Percentiles rank a stretch among this genome's conserved stretches.
phyloP scores from a whole-genome alignment of 371 early-diverging fungal genomes.

The Umbelopsis sp. region DNA sequence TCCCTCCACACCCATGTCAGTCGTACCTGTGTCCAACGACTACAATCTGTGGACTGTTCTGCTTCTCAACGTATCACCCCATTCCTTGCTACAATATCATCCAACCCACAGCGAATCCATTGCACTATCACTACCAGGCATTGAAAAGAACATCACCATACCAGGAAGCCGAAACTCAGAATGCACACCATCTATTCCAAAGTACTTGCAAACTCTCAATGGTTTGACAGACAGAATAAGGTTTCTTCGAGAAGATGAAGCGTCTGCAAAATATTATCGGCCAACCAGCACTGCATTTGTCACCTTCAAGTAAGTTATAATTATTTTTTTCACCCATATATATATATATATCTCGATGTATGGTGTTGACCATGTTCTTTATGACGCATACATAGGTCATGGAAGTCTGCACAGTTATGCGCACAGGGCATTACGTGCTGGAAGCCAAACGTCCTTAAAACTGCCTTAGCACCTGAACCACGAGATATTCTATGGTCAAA shows the following conservation, averaged over 20 bases:
- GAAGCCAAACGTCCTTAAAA: constrained; percentile 72
- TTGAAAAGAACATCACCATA: not conserved
- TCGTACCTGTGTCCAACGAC: constrained; percentile 5
- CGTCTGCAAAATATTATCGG: constrained; percentile 47
- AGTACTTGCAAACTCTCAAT: constrained; percentile 11
- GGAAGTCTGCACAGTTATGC: constrained; percentile 60
- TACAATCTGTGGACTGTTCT: constrained; percentile 6
- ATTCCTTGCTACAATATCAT: constrained; percentile 5
- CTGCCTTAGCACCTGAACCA: constrained; percentile 88
- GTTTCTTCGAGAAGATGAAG: constrained; percentile 33
- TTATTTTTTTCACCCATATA: constrained; percentile 27
- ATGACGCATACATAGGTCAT: constrained; percentile 23
- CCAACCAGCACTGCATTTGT: constrained; percentile 66
- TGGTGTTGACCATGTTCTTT: not conserved
- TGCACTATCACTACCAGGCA: not conserved
- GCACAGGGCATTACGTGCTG: constrained; percentile 64
- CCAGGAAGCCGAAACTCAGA: not conserved
- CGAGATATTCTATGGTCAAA: constrained; percentile 91
- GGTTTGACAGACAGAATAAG: constrained; percentile 10
- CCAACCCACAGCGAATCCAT: not conserved
- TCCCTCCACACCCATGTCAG: not conserved
- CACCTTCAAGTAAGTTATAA: constrained; percentile 59
- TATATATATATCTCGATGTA: not conserved
- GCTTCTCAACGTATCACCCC: not conserved
- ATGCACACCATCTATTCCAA: not conserved